Evolutionary conservation across 441 rosid species (phyloP).

Genomic region (Brassica balearica): DNA sequence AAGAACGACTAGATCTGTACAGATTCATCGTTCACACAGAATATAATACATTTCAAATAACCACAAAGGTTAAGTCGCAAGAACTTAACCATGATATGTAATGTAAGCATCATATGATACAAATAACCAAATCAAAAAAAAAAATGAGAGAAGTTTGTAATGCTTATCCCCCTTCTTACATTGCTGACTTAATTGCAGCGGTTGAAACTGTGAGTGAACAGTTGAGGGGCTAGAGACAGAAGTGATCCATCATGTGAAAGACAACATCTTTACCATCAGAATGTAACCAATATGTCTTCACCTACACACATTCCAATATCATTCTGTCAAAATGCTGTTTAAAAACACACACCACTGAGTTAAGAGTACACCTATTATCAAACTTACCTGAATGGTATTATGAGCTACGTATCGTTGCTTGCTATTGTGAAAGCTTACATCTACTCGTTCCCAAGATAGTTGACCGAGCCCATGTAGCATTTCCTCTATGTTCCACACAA

Average conservation of each 20-base stretch:
- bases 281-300: slow-evolving; percentile 85
- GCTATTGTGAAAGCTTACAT: slow-evolving; percentile 90
- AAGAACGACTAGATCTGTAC: slow-evolving; percentile 27
- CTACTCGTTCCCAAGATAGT: slow-evolving; percentile 90
- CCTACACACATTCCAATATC: slow-evolving; percentile 56
- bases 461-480: slow-evolving; percentile 84
- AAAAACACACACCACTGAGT: background rate
- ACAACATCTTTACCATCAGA: slow-evolving; percentile 94
- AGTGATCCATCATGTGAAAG: slow-evolving; percentile 88
- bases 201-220: background rate
- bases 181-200: slow-evolving; percentile 5
- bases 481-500: slow-evolving; percentile 60
- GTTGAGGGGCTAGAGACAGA: slow-evolving; percentile 60
- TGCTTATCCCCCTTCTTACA: slow-evolving; percentile 17
- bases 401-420: slow-evolving; percentile 80
- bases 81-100: slow-evolving; percentile 13
- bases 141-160: slow-evolving; percentile 4
- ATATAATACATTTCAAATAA: slow-evolving; percentile 18
- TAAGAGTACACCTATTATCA: background rate
- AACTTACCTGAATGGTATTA: slow-evolving; percentile 90
- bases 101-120: slow-evolving; percentile 12
- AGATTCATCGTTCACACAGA: slow-evolving; percentile 2
- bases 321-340: slow-evolving; percentile 1
- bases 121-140: background rate
- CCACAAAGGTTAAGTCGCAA: background rate